These are phyloP conservation scores for Fraxinus dipetala DNA, from an alignment of 305 asterid species.

Conservation along the genomic window DNA sequence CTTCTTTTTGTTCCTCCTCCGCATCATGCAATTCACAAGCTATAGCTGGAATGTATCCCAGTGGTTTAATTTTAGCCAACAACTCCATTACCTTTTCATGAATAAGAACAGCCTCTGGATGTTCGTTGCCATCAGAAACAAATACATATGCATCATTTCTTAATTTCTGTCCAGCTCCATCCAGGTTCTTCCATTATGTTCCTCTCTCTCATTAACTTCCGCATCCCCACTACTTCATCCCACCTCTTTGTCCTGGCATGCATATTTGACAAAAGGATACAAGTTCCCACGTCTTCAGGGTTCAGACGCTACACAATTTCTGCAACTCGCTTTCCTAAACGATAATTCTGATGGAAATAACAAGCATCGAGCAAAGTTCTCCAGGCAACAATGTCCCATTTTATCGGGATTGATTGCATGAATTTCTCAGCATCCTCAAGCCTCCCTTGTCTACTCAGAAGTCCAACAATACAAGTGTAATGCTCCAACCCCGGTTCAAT, in stretches of 20 bases:
- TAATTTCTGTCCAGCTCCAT: conserved; percentile 72
- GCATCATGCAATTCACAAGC: conserved; percentile 62
- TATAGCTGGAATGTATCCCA: conserved; percentile 58
- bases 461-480: conserved; percentile 69
- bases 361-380: conserved; percentile 84
- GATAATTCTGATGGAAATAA: conserved; percentile 54
- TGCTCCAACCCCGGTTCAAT: conserved; percentile 78
- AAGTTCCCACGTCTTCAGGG: conserved; percentile 67
- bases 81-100: conserved; percentile 49
- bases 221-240: conserved; percentile 53
- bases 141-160: conserved; percentile 59
- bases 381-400: conserved; percentile 74
- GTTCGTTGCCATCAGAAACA: conserved; percentile 60
- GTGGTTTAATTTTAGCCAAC: conserved; percentile 49
- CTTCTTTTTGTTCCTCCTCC: conserved; percentile 75
- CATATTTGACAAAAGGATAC: conserved; percentile 66
- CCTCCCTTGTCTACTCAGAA: conserved; percentile 61
- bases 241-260: conserved; percentile 69
- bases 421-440: conserved; percentile 69
- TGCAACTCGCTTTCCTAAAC: conserved; percentile 55
- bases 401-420: conserved; percentile 48
- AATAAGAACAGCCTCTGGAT: conserved; percentile 51
- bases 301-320: conserved; percentile 44
- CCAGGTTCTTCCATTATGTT: conserved; percentile 83
- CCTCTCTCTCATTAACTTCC: conserved; percentile 47